These are phyloP conservation scores for Eucalyptus leucophloia DNA, from an alignment of 345 rosid genomes.

Conservation along the genomic window DNA sequence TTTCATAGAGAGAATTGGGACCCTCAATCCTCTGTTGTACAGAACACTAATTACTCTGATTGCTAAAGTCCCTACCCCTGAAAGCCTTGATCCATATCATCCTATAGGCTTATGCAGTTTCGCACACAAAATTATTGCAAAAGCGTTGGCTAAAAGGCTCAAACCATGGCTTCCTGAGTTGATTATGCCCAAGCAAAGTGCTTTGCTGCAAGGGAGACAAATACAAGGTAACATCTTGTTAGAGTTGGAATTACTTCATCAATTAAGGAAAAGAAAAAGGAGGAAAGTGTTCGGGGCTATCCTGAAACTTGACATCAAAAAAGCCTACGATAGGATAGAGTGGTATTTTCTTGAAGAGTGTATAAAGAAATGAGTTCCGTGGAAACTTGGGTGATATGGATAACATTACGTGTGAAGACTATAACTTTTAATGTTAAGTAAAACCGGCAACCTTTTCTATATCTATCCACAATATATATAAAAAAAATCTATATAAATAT, in stretches of 20 bases:
- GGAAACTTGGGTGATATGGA: background rate
- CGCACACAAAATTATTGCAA: background rate
- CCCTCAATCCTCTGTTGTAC: background rate
- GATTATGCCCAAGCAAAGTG: background rate
- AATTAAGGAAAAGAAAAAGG: too few species aligned
- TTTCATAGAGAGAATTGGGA: background rate
- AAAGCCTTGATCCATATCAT: background rate
- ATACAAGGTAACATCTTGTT: too few species aligned
- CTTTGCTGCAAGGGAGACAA: too few species aligned
- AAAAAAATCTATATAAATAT: too few species aligned
- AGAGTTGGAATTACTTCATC: too few species aligned
- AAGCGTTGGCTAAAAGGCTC: background rate
- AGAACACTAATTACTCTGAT: background rate
- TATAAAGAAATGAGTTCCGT: rapidly evolving
- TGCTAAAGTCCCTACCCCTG: background rate
- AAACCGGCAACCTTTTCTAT: background rate
- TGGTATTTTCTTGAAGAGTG: background rate
- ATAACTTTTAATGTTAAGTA: background rate
- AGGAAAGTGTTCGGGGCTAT: too few species aligned
- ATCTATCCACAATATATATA: background rate
- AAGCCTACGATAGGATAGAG: background rate
- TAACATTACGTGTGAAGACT: background rate
- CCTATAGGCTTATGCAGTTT: background rate
- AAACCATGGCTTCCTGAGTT: background rate
- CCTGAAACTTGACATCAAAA: background rate